Conservation (phyloP, 2,329 filamentous ascomycete genomes). For the Pseudogymnoascus verrucosus region DNA sequence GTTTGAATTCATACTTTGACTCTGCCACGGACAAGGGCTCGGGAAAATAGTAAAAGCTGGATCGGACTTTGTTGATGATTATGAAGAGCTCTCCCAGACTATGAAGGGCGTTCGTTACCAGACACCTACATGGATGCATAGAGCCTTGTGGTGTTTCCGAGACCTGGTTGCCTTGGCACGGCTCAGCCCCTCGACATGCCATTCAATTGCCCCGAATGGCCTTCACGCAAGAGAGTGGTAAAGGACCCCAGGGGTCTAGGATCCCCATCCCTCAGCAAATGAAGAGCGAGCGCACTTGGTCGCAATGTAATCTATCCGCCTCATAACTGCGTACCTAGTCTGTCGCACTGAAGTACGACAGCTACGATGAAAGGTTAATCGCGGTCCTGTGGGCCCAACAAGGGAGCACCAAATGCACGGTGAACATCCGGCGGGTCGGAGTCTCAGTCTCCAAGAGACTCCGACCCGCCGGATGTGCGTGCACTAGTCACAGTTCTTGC, state of each 20-base stretch:
- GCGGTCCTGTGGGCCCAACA: not conserved
- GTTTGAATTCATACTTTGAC: not conserved
- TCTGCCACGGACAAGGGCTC: not conserved
- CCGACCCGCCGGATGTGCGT: no score
- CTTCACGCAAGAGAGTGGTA: not conserved
- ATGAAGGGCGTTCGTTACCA: not conserved
- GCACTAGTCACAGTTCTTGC: no score
- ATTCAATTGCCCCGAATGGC: not conserved
- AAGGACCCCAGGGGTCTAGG: not conserved
- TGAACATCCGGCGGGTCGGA: no score
- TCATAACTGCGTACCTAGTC: no score
- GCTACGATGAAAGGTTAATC: not conserved
- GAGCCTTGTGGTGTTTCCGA: not conserved
- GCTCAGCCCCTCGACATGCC: not conserved
- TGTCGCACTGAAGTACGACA: not conserved
- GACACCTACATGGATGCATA: not conserved
- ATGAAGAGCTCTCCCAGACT: not conserved
- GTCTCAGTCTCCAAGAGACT: no score
- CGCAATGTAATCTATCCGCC: not conserved
- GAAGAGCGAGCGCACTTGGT: not conserved
- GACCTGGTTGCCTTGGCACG: not conserved
- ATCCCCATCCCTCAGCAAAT: not conserved
- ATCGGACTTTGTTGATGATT: not conserved
- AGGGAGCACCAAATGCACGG: no score
- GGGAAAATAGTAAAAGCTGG: not conserved